Evolutionary conservation across 2,329 filamentous ascomycete genomes (phyloP), one percentile per base, ranked within the genome.

Genomic region (Byssochlamys sp.): DNA sequence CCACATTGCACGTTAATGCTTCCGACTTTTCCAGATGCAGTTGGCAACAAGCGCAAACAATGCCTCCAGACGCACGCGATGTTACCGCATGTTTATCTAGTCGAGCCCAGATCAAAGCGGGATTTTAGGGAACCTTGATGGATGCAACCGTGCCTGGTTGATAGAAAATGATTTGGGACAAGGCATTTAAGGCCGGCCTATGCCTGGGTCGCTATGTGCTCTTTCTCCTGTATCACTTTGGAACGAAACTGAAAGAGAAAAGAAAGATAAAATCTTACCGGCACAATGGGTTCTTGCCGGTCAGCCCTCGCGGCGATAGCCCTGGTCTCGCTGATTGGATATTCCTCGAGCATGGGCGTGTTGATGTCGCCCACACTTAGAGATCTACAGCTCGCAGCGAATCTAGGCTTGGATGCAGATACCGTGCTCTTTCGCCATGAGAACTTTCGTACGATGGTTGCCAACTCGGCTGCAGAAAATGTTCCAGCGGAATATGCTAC

Each of bases 381-480:
- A 48, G 59, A 66, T 25, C 26, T 67, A 9, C 61, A 61, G 50
- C 57, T 66, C 7, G 57, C 62, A 1, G 62, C 64, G 7, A 55
- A 62, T 39, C 53, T 66, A 51, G 65, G 62, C 12, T 45, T 68
- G 28, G 59, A 66, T 39, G 58, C 61, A 6, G 53, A 61, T 14
- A 45, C 55, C 11, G 49, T 64, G 7, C 53, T 63, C 12, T 56
- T 58, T 5, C 29, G 63, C 28, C 58, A 31, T 12, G 39, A 31
- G 27, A 33, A 58, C 19, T 66, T 66, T 26, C 63, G 57, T 39
- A 53, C 54, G 5, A 49, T 60, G 24, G 19, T 59, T 7, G 56
- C 57, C 39, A 9, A 53, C 11, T 48, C 53, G 19, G 49, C 55
- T 33, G 53, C 55, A n/a, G 49, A 59, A 52, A 55, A 56, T 29